Base-by-base conservation (phyloP, 2,329 filamentous ascomycete species). In the Dryadomyces sulphureus region DNA sequence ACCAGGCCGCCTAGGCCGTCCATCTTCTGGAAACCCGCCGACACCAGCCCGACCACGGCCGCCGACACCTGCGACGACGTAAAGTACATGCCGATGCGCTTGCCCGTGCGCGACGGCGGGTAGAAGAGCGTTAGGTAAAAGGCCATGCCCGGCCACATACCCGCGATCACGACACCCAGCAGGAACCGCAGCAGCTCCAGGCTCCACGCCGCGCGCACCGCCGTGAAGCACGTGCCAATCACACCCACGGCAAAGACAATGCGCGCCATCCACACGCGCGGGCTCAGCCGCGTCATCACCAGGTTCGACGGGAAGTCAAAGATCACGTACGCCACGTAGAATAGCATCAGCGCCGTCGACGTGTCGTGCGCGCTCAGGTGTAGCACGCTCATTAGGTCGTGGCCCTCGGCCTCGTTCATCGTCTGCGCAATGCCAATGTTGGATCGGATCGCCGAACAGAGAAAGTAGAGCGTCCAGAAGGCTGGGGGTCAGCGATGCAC, bases 111-210 rank as follows among this genome's bases (percentile, higher is more conserved):
- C 6, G 84, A 85, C 0, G 88, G 87, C 7, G 88, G 88, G 58
- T 94, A 94, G 68, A 94, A 94, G 7, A 94, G 71, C 0, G 88
- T 93, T 41, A 94, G 70, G 58, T 94, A 94, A 61, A 92, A 92
- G 9, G 86, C 78, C 88, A 94, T 94, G 43, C 88, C 88, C 0
- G 88, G 88, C 88, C 88, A 94, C 81, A 94, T 88, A 41, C 88
- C 88, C 1, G 88, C 88, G 59, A 89, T 89, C 21, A 94, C 87
- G 14, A 92, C 73, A 41, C 88, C 88, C 7, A 94, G 75, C 11
- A 94, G 70, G 47, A 94, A 81, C 7, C 88, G 80, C 24, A 94
- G 72, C n/a, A 94, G 69, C 74, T 90, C 89, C 55, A 94, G 70
- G 57, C 85, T 92, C 83, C 87, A 93, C 7, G 84, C 83, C 36